Conservation (phyloP, 2,329 filamentous ascomycete genomes). For the Ophiostoma ips region DNA sequence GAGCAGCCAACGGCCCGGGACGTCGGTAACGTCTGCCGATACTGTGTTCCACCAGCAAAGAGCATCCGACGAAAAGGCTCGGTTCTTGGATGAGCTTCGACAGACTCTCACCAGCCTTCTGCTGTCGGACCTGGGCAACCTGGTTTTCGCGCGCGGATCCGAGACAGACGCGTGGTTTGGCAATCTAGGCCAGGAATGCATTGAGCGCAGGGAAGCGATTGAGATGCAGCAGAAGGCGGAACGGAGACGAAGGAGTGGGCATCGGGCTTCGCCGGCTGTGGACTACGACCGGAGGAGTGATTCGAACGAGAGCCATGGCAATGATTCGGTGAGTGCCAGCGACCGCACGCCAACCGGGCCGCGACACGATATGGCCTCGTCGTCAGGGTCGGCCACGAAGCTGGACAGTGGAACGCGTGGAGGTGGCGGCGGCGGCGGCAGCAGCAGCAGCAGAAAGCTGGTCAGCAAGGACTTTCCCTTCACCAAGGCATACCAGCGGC, state of each 20-base stretch:
- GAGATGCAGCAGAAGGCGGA: constrained; percentile 28
- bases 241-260: constrained; percentile 17
- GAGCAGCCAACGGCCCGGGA: constrained; percentile 34
- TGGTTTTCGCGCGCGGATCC: constrained; percentile 75
- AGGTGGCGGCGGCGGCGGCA: constrained; percentile 12
- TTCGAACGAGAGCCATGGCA: constrained; percentile 32
- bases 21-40: constrained; percentile 53
- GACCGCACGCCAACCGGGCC: constrained; percentile 13
- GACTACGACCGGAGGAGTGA: constrained; percentile 57
- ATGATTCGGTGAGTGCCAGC: constrained; percentile 26
- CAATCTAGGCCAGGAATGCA: constrained; percentile 50
- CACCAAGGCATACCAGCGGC: constrained; percentile 60
- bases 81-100: constrained; percentile 65
- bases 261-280: constrained; percentile 28
- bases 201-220: constrained; percentile 44
- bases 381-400: not conserved
- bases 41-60: constrained; percentile 50
- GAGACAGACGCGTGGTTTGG: constrained; percentile 88
- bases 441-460: not conserved
- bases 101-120: constrained; percentile 72
- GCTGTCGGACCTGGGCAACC: constrained; percentile 75
- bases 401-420: not conserved
- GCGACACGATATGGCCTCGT: not conserved
- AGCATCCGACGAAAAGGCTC: constrained; percentile 54
- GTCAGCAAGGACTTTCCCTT: constrained; percentile 55